Evolutionary conservation across 192 early-diverging fungal genomes (phyloP), one percentile per base, ranked within the genome.

Genomic region (Coemansia sp.): DNA sequence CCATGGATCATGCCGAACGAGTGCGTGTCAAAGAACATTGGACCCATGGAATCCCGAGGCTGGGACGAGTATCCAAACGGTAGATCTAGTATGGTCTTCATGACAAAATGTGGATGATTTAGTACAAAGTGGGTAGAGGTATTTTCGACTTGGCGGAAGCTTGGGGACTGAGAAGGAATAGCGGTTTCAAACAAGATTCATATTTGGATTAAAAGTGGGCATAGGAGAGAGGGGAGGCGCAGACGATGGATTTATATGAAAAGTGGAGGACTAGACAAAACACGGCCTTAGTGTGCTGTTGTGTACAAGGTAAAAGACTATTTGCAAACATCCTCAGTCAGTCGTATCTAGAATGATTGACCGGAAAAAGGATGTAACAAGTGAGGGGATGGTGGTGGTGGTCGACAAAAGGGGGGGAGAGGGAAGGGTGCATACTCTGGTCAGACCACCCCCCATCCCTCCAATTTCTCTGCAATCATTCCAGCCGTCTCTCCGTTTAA

Each of bases 31-130:
- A 82, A 64, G 16, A 82, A 34, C 1, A 74, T 65, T 18, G 67
- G 49, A 38, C 57, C 64, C 41, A 76, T 60, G 10, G 48, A 8
- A 38, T 77, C 68, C 58, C 71, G 70, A 18, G 64, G 34, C 51
- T 79, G 77, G 24, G 79, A 33, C 18, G 78, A 35, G 49, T 81
- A 81, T 9, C 67, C 73, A 33, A 76, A 49, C 8, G 78, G 65
- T 12, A 81, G 52, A 38, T 81, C 73, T 81, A 81, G 9, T 55
- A 62, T 36, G 26, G n/a, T 44, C 30, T 49, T 16, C 68, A 71
- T 73, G 5, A 7, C 16, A 51, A 52, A 45, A 7, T 52, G 33
- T 44, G 23, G 46, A 30, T 39, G 23, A 52, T 51, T 60, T 53
- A 48, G 58, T 36, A 63, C 18, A 24, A 48, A 46, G 36, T 30